Base-by-base conservation (phyloP, 140 eudicot genomes). In the Erigeron philadelphicus region DNA sequence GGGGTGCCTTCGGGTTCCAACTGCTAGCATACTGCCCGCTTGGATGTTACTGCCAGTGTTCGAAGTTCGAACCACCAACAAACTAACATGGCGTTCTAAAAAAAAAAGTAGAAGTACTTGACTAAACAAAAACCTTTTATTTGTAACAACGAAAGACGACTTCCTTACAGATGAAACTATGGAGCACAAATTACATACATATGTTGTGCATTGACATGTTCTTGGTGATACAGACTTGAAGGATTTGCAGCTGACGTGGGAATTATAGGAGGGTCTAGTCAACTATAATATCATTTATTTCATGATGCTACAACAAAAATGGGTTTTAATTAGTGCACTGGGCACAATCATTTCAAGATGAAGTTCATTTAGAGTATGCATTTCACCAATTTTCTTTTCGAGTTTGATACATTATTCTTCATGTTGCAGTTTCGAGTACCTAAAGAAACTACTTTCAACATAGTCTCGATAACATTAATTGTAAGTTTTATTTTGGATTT, bases 311-410 rank as follows among this genome's bases (percentile, higher is more conserved):
- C 38, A 31, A 31, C 38, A 31, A 31, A 31, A 1, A 1, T 31
- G 38, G 38, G 5, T 31, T 31, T 31, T 21, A 21, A 21, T 21
- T 21, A 21, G 25, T 21, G 25, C 1, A 21, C 25, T 21, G 25
- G 25, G 25, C 0, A 21, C 25, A 21, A 3, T 9, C 66, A 35
- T 23, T 60, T 60, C 17, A 60, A 60, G 46, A 4, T 12, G 13
- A 61, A 21, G 19, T 15, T 61, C 17, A 13, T 13, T 61, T 40
- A 62, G 67, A 7, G 3, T 12, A 62, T 62, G 40, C 46, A 13
- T 62, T 46, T 61, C 38, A 61, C 67, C n/a, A 61, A 13, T n/a
- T 61, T 61, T 61, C 12, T 62, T 38, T n/a, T 31, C 9, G 6
- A 31, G 46, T 35, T 5, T 35, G 21, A 61, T 13, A 60, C 25